Conservation (phyloP, 257 asterid genomes). For the Nicotiana tomentosiformis region DNA sequence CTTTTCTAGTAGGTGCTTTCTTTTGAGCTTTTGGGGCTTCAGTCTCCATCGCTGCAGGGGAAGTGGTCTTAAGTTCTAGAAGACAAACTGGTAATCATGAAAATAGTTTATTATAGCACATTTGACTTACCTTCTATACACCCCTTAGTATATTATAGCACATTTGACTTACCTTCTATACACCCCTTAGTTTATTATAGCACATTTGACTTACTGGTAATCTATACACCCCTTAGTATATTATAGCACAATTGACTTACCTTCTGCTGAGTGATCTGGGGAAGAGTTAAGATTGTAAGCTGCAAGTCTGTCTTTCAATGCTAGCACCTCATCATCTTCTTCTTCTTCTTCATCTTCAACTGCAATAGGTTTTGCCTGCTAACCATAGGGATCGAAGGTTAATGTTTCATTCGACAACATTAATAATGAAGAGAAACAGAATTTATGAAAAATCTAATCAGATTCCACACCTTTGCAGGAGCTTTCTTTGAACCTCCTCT, state of each 20-base stretch:
- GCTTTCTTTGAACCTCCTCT: slow-evolving; percentile 68
- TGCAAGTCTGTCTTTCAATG: slow-evolving; percentile 69
- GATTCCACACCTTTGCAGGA: slow-evolving; percentile 55
- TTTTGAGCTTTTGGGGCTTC: slow-evolving; percentile 32
- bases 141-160: not conserved
- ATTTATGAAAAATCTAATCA: not conserved
- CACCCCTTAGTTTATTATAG: not conserved
- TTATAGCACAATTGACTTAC: slow-evolving; percentile 22
- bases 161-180: slow-evolving; percentile 39
- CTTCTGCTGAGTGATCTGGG: slow-evolving; percentile 62
- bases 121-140: no score
- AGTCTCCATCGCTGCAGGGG: slow-evolving; percentile 38
- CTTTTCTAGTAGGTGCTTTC: slow-evolving; percentile 49
- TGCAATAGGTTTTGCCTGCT: slow-evolving; percentile 38
- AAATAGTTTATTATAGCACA: not conserved
- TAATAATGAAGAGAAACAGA: not conserved
- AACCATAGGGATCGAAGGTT: slow-evolving; percentile 4
- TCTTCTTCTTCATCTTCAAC: slow-evolving; percentile 42
- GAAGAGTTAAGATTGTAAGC: slow-evolving; percentile 85
- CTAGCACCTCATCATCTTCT: slow-evolving; percentile 57
- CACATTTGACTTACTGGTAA: slow-evolving; percentile 21
- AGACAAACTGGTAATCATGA: not conserved
- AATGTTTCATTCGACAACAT: not conserved
- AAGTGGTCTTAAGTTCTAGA: not conserved
- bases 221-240: not conserved